A percentile compares a stretch with the other conserved stretches of the same genome.
Evolutionary conservation across 129 eudicot species (phyloP).

Genomic region (Chrysanthemum lavandulifolium): DNA sequence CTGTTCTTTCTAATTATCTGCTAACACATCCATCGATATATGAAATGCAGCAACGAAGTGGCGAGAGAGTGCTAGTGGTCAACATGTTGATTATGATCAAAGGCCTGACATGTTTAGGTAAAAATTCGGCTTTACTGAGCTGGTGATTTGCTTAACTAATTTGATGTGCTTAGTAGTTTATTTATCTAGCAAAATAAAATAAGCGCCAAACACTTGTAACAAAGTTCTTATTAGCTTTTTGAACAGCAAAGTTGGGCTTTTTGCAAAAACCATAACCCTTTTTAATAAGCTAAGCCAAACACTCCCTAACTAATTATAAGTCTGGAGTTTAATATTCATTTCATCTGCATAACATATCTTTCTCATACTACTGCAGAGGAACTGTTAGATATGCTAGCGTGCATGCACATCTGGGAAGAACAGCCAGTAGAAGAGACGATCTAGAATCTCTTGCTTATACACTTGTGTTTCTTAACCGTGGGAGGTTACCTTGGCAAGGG

Average conservation of each 20-base stretch:
- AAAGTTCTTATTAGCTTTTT: no score
- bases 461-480: conserved; percentile 71
- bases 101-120: conserved; percentile 88
- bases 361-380: conserved; percentile 38
- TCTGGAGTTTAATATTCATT: not conserved
- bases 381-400: conserved; percentile 86
- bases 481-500: conserved; percentile 94
- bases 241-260: not conserved
- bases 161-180: no score
- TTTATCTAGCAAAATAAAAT: no score
- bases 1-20: not conserved
- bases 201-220: no score
- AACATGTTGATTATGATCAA: conserved; percentile 79
- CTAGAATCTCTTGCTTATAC: conserved; percentile 90
- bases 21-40: not conserved
- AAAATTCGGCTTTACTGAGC: not conserved
- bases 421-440: conserved; percentile 88
- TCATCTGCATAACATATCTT: not conserved
- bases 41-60: conserved; percentile 75
- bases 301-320: not conserved
- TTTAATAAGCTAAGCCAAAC: not conserved
- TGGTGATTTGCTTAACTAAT: no score
- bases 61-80: conserved; percentile 64
- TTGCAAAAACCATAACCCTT: not conserved
- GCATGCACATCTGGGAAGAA: conserved; percentile 90